Conservation (phyloP, 202 grass and related monocot species). For the Carex arenaria region DNA sequence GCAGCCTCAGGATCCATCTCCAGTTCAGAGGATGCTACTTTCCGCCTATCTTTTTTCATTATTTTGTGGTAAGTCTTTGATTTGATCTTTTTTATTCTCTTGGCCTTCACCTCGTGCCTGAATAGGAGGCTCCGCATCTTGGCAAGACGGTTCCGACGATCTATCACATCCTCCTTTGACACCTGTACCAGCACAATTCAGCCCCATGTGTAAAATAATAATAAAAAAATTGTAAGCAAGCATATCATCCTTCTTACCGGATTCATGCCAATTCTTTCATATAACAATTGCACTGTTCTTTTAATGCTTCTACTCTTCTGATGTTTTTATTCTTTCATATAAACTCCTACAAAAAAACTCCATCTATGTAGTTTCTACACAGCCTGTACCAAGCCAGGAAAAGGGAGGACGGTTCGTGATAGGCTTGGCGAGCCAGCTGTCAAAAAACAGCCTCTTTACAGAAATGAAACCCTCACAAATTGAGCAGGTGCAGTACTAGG, state of each 20-base stretch:
- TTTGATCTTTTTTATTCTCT: conserved; percentile 92
- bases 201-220: neutral
- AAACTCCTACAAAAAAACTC: neutral
- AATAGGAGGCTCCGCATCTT: conserved; percentile 98
- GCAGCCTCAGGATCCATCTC: conserved; percentile 71
- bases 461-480: too few species aligned
- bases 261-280: neutral
- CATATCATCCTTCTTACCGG: neutral
- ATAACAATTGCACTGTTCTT: neutral
- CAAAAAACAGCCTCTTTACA: too few species aligned
- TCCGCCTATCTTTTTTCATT: conserved; percentile 75
- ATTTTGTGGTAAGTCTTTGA: conserved; percentile 94
- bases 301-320: neutral
- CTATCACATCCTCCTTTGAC: conserved; percentile 66
- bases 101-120: conserved; percentile 84
- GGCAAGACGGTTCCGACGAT: conserved; percentile 70
- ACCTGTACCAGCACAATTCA: conserved; percentile 41
- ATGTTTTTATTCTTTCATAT: neutral
- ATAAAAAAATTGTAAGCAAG: neutral
- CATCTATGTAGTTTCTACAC: too few species aligned
- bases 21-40: conserved; percentile 51
- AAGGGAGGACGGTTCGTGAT: too few species aligned
- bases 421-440: too few species aligned
- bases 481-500: too few species aligned
- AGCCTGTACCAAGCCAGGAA: too few species aligned